A percentile compares a stretch with the other conserved stretches of the same genome.
Evolutionary conservation across 805 yeast species (phyloP).

Genomic region (Saturnispora zaruensis): DNA sequence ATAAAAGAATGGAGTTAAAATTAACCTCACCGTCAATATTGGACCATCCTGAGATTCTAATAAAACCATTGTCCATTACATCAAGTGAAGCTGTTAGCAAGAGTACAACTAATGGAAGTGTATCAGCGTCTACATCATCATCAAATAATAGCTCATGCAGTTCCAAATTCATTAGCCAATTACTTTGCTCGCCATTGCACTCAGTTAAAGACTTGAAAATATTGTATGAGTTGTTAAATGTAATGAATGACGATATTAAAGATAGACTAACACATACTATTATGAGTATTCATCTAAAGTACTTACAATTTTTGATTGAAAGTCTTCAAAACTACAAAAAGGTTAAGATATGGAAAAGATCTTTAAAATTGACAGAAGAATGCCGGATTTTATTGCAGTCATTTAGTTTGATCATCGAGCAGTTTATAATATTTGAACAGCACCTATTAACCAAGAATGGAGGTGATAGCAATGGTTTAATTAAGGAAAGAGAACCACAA

Average conservation of each 20-base stretch:
- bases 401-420: background rate
- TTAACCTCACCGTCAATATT: background rate
- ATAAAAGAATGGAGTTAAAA: background rate
- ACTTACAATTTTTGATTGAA: background rate
- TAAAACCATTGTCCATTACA: background rate
- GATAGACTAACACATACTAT: background rate
- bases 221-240: background rate
- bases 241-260: background rate
- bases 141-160: background rate
- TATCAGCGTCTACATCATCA: background rate
- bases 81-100: background rate
- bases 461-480: background rate
- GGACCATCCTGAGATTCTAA: background rate
- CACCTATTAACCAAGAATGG: background rate
- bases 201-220: background rate
- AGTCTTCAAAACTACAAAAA: background rate
- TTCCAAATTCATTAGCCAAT: background rate
- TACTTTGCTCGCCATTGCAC: slow-evolving; percentile 3
- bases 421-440: background rate
- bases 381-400: slow-evolving; percentile 6
- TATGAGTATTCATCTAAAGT: background rate
- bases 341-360: background rate
- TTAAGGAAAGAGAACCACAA: background rate
- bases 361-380: background rate
- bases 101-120: background rate